Evolutionary conservation across 2,329 filamentous ascomycete genomes (phyloP), one percentile per base, ranked within the genome.

Genomic region (Knufia petricola): DNA sequence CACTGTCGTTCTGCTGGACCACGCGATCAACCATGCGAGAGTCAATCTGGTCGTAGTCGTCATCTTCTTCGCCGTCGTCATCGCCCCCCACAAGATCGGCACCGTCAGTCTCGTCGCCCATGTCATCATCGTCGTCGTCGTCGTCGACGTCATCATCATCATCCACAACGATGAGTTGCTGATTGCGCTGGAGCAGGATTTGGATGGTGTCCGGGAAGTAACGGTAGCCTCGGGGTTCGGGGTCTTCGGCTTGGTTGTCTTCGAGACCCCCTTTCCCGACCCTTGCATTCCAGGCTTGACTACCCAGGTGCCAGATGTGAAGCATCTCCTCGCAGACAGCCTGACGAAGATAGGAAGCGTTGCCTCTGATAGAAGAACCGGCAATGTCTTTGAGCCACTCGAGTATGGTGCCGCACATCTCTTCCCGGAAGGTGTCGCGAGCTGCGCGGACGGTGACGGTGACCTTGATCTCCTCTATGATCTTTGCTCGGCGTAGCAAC

Each of bases 371-470:
- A 46, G 81, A 84, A 65, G 89, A 95, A 24, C 88, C 88, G 6
- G 88, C 79, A 59, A 98, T 94, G 65, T 98, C 94, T 46, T 82
- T 78, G 17, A 98, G 76, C 94, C 94, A 98, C 59, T 95, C 89
- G 47, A 98, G 84, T 52, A 98, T 90, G 13, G 88, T 87, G n/a
- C 86, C 88, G 59, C 89, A 95, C 94, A 98, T 98, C 64, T 96
- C 86, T 64, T 98, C 92, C 51, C 92, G 79, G 68, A 96, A 98
- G 0, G 88, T 96, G 66, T 98, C 92, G 58, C 94, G 79, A 3
- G 92, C 81, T 8, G 90, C 95, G 38, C 92, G 81, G 52, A 98
- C 88, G 0, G 92, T 98, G 42, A 95, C 87, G 0, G 92, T 96
- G 50, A 98, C 81, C 63, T 94, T 89, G 65, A 98, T 95, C 52